phyloP scores from a whole-genome alignment of 164 flowering plant genomes.

The Magnolia officinalis region DNA sequence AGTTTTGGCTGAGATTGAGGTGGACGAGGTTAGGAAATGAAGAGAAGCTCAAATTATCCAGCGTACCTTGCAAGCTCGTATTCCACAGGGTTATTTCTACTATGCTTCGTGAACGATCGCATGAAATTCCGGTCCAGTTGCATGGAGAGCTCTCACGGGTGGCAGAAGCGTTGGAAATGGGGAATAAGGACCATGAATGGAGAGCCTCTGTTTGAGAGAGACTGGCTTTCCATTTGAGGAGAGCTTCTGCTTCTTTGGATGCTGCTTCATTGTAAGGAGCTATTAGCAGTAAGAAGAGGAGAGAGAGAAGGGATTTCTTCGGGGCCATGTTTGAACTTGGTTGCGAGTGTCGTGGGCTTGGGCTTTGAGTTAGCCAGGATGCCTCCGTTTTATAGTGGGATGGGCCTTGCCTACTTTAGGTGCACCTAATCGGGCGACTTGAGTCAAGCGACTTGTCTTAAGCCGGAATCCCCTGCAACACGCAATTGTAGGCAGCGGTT shows the following conservation, averaged over 20 bases:
- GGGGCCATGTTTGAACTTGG: neutral
- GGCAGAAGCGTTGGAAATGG: neutral
- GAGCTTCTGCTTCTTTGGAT: neutral
- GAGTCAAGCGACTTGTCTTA: no score
- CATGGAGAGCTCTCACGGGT: neutral
- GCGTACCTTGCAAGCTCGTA: neutral
- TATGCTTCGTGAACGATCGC: slow-evolving; percentile 1
- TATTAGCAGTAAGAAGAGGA: neutral
- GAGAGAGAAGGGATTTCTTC: neutral
- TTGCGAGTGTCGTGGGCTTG: neutral
- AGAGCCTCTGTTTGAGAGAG: neutral
- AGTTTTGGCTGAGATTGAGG: slow-evolving; percentile 13
- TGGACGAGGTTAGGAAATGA: slow-evolving; percentile 19
- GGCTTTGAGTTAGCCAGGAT: neutral
- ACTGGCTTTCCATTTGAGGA: slow-evolving; percentile 1
- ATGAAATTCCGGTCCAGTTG: slow-evolving; percentile 21
- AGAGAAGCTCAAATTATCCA: slow-evolving; percentile 16
- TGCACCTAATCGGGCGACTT: no score
- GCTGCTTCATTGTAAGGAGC: neutral
- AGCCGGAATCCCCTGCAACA: no score
- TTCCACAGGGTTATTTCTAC: neutral
- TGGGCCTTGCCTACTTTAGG: no score
- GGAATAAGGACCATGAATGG: neutral
- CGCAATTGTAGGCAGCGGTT: no score
- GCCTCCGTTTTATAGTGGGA: no score